A percentile compares a stretch with the other conserved stretches of the same genome.
phyloP scores from a whole-genome alignment of 306 rosid species.

The Lablab purpureus region DNA sequence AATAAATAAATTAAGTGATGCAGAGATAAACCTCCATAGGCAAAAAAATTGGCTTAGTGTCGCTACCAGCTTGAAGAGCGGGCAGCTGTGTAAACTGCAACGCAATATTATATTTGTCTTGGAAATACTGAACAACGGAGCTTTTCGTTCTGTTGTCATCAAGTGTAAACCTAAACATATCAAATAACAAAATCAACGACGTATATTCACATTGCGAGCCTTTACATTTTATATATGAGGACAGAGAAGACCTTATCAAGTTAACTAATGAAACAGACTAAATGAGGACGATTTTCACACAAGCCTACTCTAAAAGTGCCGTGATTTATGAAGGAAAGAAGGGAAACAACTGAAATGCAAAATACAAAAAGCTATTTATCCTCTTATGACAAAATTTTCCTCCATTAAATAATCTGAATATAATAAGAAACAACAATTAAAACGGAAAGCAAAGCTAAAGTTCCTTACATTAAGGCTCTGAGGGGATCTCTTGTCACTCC shows the following conservation, averaged over 20 bases:
- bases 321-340: background rate
- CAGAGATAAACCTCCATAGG: slow-evolving; percentile 78
- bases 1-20: background rate
- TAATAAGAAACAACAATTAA: background rate
- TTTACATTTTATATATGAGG: no score
- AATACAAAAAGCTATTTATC: no score
- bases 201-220: background rate
- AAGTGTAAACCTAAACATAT: slow-evolving; percentile 59
- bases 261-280: background rate
- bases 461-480: slow-evolving; percentile 58
- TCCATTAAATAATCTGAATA: background rate
- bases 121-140: slow-evolving; percentile 60
- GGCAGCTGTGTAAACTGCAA: slow-evolving; percentile 52
- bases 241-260: background rate
- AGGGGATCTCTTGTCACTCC: slow-evolving; percentile 62
- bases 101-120: slow-evolving; percentile 49
- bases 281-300: no score
- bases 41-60: slow-evolving; percentile 60
- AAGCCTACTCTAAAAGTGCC: background rate
- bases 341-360: background rate
- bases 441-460: background rate
- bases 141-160: slow-evolving; percentile 46
- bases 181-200: slow-evolving; percentile 12
- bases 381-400: background rate
- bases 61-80: slow-evolving; percentile 80